Evolutionary conservation across 192 early-diverging fungal genomes (phyloP), one percentile per base, ranked within the genome.

Genomic region (Umbelopsis isabellina): DNA sequence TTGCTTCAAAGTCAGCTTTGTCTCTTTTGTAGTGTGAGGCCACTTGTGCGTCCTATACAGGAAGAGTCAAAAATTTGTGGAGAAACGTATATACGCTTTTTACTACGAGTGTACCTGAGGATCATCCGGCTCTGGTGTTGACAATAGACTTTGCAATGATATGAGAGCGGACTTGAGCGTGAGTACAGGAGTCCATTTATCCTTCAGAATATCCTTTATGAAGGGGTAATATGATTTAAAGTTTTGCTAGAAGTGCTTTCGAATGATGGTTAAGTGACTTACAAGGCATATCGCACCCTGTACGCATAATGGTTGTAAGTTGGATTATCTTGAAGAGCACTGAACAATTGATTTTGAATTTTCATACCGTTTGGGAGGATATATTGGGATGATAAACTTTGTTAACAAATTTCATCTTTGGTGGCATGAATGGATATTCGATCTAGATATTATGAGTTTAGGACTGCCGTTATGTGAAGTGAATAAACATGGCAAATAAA

Each of bases 141-240:
- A 80, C 25, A 86, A 68, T 18, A 86, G 51, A 5, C 83, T 71
- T 50, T 84, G 82, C 11, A 86, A 73, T 0, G 85, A 86, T 15
- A 86, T 58, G 4, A 86, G 49, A 7, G 83, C 81, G 16, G 82
- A 80, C 5, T 79, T 78, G 22, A 86, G 51, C 12, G 90, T 91
- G 51, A 92, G 67, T 0, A 89, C 91, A 3, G 92, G 92, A 9
- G 85, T 85, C 92, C 92, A 93, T 46, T 92, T 84, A 58, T 93
- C 88, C 71, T 93, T 93, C 33, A 93, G 77, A 52, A 93, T 90
- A 75, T 93, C 84, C 69, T 76, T 21, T 44, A 72, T 75, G 27
- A 75, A 73, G 22, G 70, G 52, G 35, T 41, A 10, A 8, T 46
- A n/a, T 33, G 8, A 22, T 41, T 30, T 41, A 12, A 11, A 23